Percentiles rank a stretch among this genome's conserved stretches.
Evolutionary conservation across 2,329 filamentous ascomycete species (phyloP).

Genomic region (Colletotrichum eremochloae): DNA sequence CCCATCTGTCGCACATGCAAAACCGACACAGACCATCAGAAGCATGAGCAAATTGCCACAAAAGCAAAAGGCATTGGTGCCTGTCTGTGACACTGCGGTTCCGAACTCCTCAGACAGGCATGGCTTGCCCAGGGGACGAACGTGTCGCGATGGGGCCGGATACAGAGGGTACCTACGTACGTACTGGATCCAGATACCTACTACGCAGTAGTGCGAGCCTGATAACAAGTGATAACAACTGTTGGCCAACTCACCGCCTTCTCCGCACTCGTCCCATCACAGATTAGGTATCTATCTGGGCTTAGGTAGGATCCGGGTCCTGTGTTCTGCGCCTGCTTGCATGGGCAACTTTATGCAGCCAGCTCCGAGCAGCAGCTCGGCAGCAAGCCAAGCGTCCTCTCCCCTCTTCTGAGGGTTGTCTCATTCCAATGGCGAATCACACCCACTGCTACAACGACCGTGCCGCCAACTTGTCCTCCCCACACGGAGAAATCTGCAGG

Average conservation of each 20-base stretch:
- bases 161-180: not conserved
- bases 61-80: not conserved
- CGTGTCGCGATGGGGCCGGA: slow-evolving; percentile 5
- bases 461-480: slow-evolving; percentile 27
- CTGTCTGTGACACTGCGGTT: slow-evolving; percentile 5
- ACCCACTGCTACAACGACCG: slow-evolving; percentile 17
- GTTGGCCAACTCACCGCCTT: slow-evolving; percentile 21
- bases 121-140: slow-evolving; percentile 20
- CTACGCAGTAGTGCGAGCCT: not conserved
- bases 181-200: no score
- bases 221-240: slow-evolving; percentile 21
- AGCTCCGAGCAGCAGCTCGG: slow-evolving; percentile 20
- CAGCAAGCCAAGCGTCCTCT: slow-evolving; percentile 8
- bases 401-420: slow-evolving; percentile 6
- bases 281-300: slow-evolving; percentile 15
- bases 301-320: slow-evolving; percentile 2
- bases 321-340: not conserved
- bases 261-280: slow-evolving; percentile 13
- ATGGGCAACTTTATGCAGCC: slow-evolving; percentile 35
- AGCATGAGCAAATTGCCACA: slow-evolving; percentile 10
- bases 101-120: slow-evolving; percentile 25
- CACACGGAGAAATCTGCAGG: slow-evolving; percentile 42
- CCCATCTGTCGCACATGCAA: slow-evolving; percentile 38
- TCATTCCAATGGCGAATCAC: slow-evolving; percentile 26
- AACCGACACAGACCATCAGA: slow-evolving; percentile 33